Percentiles rank a stretch among this genome's conserved stretches.
Conservation (phyloP, 176 grass and related monocot species). For the Oryza punctata region DNA sequence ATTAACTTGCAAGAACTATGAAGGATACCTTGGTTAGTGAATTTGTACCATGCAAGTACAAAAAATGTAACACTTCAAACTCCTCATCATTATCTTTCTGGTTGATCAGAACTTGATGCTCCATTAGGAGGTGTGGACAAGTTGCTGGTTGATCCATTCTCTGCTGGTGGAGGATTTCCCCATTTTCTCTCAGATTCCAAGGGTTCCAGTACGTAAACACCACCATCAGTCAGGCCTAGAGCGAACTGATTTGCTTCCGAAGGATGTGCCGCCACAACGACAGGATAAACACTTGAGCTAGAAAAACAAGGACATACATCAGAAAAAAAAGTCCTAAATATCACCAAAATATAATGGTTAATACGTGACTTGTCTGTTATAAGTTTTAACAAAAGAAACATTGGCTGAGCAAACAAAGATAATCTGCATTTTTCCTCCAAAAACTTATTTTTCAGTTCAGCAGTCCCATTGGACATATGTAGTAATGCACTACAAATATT, state of each 20-base stretch:
- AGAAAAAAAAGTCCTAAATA: too few relatives aligned
- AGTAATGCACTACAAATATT: not conserved
- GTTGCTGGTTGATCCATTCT: constrained; percentile 87
- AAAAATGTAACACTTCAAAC: constrained; percentile 44
- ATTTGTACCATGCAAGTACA: constrained; percentile 35
- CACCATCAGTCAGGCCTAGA: constrained; percentile 81
- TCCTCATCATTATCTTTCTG: constrained; percentile 50
- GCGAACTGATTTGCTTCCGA: constrained; percentile 91
- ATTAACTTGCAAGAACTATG: not conserved
- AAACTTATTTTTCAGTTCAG: not conserved
- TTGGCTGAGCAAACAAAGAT: not conserved
- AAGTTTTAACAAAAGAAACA: constrained; percentile 2
- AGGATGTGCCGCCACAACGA: constrained; percentile 92
- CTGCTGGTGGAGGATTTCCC: constrained; percentile 80
- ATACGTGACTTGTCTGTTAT: not conserved
- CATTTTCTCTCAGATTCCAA: constrained; percentile 92
- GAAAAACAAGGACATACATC: constrained; percentile 40
- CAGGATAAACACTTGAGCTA: constrained; percentile 80
- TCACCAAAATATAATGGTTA: not conserved
- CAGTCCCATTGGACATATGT: constrained; percentile 17
- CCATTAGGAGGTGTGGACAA: constrained; percentile 65
- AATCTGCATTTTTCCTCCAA: not conserved
- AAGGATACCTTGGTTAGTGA: constrained; percentile 75
- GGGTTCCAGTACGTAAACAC: constrained; percentile 85
- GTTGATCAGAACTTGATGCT: constrained; percentile 80